Base-by-base conservation (phyloP, 1,284 basidiomycete species). In the Trichosporon asahii region DNA sequence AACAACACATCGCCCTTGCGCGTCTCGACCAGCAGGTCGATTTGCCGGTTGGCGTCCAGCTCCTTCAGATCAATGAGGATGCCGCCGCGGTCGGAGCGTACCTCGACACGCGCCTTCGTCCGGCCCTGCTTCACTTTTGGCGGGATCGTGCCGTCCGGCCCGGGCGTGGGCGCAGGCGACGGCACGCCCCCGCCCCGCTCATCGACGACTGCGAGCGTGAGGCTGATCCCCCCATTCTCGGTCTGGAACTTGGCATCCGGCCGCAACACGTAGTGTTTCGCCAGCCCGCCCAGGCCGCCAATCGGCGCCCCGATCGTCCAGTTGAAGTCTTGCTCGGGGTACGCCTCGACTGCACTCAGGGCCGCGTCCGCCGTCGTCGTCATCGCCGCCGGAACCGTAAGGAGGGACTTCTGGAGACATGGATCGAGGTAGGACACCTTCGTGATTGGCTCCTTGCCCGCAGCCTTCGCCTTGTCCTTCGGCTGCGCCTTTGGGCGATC, bases 371-470 rank as follows among this genome's bases (percentile, higher is more conserved):
- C 71, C 5, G 76, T 65, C 40, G 76, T 75, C 27, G 75, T 73
- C 8, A 80, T 65, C 49, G 74, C 70, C 25, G 76, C 76, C 0
- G 80, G 79, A 11, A 81, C 71, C 3, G 69, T 66, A 8, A 77
- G 61, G 5, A 72, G 61, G 21, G 74, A 63, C 6, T 73, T 71
- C 18, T 64, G 37, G 1, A 82, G 72, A 18, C 66, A 72, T 0
- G 81, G 81, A 71, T 82, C 81, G 37, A 82, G 70, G 68, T 76
- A 79, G 44, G 78, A 75, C 0, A 76, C 79, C 1, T 76, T 77
- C 68, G 74, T 76, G 64, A 82, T 75, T 0, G 76, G 74, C 11
- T 72, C 77, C 33, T 75, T 75, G 21, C 76, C 78, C 0, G 27
- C 37, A 2, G 21, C 64, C 8, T 29, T n/a, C 2, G 25, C 23